Evolutionary conservation across 2,329 filamentous ascomycete genomes (phyloP).

Genomic region (Elsinoe australis): DNA sequence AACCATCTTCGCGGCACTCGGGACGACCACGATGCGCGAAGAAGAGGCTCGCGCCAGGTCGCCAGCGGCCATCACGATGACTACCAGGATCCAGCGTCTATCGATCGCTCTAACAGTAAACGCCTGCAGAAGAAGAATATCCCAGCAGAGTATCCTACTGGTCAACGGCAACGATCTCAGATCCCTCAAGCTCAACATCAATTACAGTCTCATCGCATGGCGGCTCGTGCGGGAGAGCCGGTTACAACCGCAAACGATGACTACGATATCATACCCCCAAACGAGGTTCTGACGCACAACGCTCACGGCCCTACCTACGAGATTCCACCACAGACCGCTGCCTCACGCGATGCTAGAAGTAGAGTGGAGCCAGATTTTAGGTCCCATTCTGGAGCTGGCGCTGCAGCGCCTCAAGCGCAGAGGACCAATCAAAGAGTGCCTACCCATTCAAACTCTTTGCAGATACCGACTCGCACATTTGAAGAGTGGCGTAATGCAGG

Average conservation of each 20-base stretch:
- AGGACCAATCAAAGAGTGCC: not conserved
- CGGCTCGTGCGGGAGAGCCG: conserved; percentile 29
- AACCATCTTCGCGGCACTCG: no score
- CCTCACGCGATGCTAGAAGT: conserved; percentile 32
- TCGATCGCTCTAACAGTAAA: conserved; percentile 32
- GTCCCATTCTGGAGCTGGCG: not conserved
- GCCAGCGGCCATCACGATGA: not conserved
- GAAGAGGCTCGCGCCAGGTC: not conserved
- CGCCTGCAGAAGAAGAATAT: conserved; percentile 25
- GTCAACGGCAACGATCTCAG: conserved; percentile 5
- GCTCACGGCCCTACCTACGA: conserved; percentile 27
- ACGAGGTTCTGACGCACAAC: conserved; percentile 25
- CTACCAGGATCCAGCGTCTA: conserved; percentile 21
- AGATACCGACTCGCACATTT: conserved; percentile 1
- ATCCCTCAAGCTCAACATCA: conserved; percentile 30
- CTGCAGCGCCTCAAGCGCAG: not conserved
- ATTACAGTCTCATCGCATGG: conserved; percentile 34
- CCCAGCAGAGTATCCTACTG: conserved; percentile 19
- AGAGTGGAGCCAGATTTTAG: conserved; percentile 28
- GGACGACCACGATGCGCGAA: not conserved
- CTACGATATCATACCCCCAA: conserved; percentile 29
- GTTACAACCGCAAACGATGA: conserved; percentile 32
- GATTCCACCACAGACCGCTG: conserved; percentile 33
- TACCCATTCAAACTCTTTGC: not conserved
- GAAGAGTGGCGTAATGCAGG: conserved; percentile 38